Evolutionary conservation across 306 rosid species (phyloP), one percentile per base, ranked within the genome.

Genomic region (Vigna radiata): DNA sequence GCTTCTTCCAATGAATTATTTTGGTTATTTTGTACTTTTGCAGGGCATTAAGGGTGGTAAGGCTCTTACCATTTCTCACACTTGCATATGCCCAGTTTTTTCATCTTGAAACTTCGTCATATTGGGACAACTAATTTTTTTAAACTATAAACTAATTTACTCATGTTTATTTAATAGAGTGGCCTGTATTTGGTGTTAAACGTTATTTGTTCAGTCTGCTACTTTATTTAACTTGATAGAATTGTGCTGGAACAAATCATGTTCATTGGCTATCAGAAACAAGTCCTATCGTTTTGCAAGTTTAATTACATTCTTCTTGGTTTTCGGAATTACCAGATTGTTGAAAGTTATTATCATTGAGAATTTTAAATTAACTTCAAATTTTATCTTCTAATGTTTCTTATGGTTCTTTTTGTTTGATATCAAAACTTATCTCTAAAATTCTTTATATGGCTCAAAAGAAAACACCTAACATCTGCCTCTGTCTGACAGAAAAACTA

Each of bases 161-260:
- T 77, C 41, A 18, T 21, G 2, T 14, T 7, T 68, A 17, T 33
- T 53, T 44, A 23, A 21, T 8, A 12, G 17, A 8, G 31, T 41
- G 23, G 7, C 50, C 9, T 16, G 18, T 54, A 25, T 66, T 39
- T 77, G 23, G 29, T 55, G 31, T 14, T 70, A 6, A 70, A 52
- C 8, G 12, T 49, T 36, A 12, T 58, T 13, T 25, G n/a, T 1
- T 10, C 52, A 36, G 61, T 56, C 31, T 69, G 75, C 33, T 31
- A 49, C 55, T 16, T 70, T 61, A 14, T 46, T 56, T 68, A 17
- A 29, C 70, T 14, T 68, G 60, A 29, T 75, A 43, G 31, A 41
- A 21, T 75, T 83, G 36, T 85, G 85, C 79, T 81, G 85, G 86
- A 85, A 21, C 47, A 79, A 68, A 79, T 83, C 77, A 76, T 63